phyloP scores from a whole-genome alignment of 768 basidiomycete species.

The Tulasnella sp. region DNA sequence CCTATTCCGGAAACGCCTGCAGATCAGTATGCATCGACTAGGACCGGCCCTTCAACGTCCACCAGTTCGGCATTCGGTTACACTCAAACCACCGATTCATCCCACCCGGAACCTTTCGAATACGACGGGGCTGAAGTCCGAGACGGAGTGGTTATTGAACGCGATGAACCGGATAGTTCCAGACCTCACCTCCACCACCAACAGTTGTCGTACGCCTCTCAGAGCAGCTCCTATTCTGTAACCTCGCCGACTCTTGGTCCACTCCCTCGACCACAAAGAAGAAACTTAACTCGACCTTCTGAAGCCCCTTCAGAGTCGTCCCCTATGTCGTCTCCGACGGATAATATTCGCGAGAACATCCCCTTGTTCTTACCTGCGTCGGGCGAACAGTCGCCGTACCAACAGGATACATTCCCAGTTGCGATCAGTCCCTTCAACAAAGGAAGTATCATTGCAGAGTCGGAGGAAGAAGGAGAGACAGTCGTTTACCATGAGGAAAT shows the following conservation, averaged over 20 bases:
- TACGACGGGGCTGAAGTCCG: slow-evolving; percentile 25
- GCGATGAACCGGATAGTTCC: slow-evolving; percentile 6
- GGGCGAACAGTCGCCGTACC: slow-evolving; percentile 45
- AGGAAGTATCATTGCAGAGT: slow-evolving; percentile 21
- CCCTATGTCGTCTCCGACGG: slow-evolving; percentile 39
- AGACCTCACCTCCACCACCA: not conserved
- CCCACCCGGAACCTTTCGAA: slow-evolving; percentile 14
- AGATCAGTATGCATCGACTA: not conserved
- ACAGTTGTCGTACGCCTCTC: not conserved
- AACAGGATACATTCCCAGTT: slow-evolving; percentile 54
- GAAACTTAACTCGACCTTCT: slow-evolving; percentile 36
- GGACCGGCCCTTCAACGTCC: not conserved
- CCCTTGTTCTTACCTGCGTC: slow-evolving; percentile 48
- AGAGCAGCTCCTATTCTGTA: slow-evolving; percentile 48
- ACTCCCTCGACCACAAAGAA: not conserved
- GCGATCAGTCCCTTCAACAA: slow-evolving; percentile 55
- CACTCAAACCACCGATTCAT: not conserved
- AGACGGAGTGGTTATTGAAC: slow-evolving; percentile 25
- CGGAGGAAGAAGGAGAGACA: slow-evolving; percentile 65
- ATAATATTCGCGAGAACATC: slow-evolving; percentile 35
- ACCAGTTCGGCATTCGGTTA: slow-evolving; percentile 15
- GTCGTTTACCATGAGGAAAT: slow-evolving; percentile 49
- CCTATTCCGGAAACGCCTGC: slow-evolving; percentile 14
- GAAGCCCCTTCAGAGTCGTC: slow-evolving; percentile 51
- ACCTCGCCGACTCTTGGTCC: slow-evolving; percentile 28